Conservation (phyloP, 768 basidiomycete species). For the Thelephora ganbajun region DNA sequence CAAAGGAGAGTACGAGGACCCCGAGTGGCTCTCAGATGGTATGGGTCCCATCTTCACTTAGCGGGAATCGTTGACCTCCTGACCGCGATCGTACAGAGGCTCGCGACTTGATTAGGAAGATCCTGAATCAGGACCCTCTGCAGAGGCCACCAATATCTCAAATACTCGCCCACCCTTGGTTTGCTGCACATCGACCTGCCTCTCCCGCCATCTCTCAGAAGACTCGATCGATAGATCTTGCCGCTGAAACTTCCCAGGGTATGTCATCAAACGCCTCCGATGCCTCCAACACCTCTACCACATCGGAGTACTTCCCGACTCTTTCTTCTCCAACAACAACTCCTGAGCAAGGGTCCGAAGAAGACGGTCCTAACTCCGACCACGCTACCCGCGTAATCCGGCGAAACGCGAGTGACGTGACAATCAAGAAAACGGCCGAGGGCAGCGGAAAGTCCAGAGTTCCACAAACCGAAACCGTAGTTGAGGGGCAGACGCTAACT, state of each 20-base stretch:
- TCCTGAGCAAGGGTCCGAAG: slow-evolving; percentile 28
- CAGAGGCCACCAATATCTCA: slow-evolving; percentile 71
- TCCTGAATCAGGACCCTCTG: slow-evolving; percentile 65
- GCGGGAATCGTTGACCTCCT: neutral
- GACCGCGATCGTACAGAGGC: slow-evolving; percentile 38
- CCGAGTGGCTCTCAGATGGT: slow-evolving; percentile 85
- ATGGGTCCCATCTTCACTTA: slow-evolving; percentile 8
- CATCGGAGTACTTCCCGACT: slow-evolving; percentile 32
- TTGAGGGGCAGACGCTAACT: slow-evolving; percentile 31
- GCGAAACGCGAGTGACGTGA: slow-evolving; percentile 42
- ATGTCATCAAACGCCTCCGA: slow-evolving; percentile 14
- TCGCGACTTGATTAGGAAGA: slow-evolving; percentile 66
- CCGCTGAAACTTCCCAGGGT: slow-evolving; percentile 7
- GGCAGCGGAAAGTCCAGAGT: slow-evolving; percentile 16
- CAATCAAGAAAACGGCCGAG: slow-evolving; percentile 31
- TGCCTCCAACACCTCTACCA: slow-evolving; percentile 25
- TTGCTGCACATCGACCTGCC: slow-evolving; percentile 20
- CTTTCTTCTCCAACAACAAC: slow-evolving; percentile 39
- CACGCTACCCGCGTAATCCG: slow-evolving; percentile 23
- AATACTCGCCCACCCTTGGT: slow-evolving; percentile 83
- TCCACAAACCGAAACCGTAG: slow-evolving; percentile 32
- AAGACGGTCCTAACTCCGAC: slow-evolving; percentile 6
- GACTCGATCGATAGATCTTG: neutral
- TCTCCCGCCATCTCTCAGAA: neutral
- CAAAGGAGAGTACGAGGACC: slow-evolving; percentile 79